Evolutionary conservation across 768 basidiomycete species (phyloP).

Genomic region (Boletus barrowsii): DNA sequence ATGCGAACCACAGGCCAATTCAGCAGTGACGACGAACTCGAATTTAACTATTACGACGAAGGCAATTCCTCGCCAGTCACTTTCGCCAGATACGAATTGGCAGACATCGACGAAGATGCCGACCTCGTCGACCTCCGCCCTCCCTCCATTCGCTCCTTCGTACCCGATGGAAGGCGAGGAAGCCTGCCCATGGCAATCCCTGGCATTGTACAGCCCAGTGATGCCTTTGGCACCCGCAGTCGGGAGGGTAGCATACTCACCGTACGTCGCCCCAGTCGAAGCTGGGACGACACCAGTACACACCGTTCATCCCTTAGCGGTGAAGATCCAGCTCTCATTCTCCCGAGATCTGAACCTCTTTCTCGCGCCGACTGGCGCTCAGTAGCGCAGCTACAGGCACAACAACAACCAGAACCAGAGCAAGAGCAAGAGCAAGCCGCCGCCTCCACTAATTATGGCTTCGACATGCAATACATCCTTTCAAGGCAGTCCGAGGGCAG

Average conservation of each 20-base stretch:
- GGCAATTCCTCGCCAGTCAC: conserved; percentile 37
- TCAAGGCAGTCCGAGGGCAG: conserved; percentile 31
- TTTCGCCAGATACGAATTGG: conserved; percentile 41
- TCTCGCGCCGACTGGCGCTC: conserved; percentile 50
- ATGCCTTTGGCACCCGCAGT: conserved; percentile 36
- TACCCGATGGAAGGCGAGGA: conserved; percentile 39
- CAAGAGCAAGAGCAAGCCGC: background rate
- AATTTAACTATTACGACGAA: conserved; percentile 39
- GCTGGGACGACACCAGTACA: conserved; percentile 46
- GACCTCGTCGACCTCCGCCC: conserved; percentile 26
- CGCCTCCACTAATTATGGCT: conserved; percentile 29
- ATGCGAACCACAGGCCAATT: conserved; percentile 37
- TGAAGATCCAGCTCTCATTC: conserved; percentile 24
- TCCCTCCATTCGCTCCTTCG: conserved; percentile 20
- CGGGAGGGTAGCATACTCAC: conserved; percentile 59
- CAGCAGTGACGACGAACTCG: conserved; percentile 48
- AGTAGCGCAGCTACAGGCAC: conserved; percentile 38
- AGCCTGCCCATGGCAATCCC: conserved; percentile 65
- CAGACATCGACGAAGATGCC: conserved; percentile 32
- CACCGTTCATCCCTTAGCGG: conserved; percentile 18
- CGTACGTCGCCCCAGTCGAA: conserved; percentile 58
- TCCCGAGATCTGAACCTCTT: conserved; percentile 47
- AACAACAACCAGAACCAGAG: conserved; percentile 7
- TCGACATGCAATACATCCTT: conserved; percentile 47
- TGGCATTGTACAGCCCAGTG: conserved; percentile 24